Conservation (phyloP, 1,139 yeast genomes). For the Debaryomyces coudertii region DNA sequence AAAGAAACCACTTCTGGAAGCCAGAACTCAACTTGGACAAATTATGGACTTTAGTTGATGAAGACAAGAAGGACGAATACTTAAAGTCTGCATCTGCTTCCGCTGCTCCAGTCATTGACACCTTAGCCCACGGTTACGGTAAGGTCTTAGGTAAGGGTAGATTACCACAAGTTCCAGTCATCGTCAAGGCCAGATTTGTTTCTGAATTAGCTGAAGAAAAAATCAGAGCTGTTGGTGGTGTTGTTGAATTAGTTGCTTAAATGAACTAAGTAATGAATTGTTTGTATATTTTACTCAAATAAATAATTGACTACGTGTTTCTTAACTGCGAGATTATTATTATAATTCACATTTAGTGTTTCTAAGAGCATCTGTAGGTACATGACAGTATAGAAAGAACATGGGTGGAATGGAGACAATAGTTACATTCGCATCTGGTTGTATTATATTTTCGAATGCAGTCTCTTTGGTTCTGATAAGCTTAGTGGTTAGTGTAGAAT, state of each 20-base stretch:
- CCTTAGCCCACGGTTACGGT: constrained; percentile 99
- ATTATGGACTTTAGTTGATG: constrained; percentile 96
- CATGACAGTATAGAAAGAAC: not conserved
- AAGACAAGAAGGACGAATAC: constrained; percentile 94
- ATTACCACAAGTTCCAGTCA: constrained; percentile 97
- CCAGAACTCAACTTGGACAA: constrained; percentile 98
- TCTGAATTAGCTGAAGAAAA: constrained; percentile 99
- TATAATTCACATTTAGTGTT: constrained; percentile 9
- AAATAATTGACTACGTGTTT: constrained; percentile 16
- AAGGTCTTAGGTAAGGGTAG: constrained; percentile 99
- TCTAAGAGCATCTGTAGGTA: not conserved
- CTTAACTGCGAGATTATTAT: constrained; percentile 8
- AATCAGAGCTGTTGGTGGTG: constrained; percentile 99
- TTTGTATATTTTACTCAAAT: constrained; percentile 15
- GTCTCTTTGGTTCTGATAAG: too few relatives aligned
- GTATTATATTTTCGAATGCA: too few relatives aligned
- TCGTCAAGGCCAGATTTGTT: constrained; percentile 99
- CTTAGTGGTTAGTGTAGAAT: too few relatives aligned
- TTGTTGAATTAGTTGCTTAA: constrained; percentile 98
- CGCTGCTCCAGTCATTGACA: constrained; percentile 98
- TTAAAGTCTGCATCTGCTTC: constrained; percentile 81
- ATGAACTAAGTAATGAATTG: constrained; percentile 14
- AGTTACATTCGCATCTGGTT: too few relatives aligned
- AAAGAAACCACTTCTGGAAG: constrained; percentile 94
- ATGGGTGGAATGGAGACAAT: too few relatives aligned